phyloP scores from a whole-genome alignment of 202 grass and related monocot species.

The Schoenoplectus triqueter region DNA sequence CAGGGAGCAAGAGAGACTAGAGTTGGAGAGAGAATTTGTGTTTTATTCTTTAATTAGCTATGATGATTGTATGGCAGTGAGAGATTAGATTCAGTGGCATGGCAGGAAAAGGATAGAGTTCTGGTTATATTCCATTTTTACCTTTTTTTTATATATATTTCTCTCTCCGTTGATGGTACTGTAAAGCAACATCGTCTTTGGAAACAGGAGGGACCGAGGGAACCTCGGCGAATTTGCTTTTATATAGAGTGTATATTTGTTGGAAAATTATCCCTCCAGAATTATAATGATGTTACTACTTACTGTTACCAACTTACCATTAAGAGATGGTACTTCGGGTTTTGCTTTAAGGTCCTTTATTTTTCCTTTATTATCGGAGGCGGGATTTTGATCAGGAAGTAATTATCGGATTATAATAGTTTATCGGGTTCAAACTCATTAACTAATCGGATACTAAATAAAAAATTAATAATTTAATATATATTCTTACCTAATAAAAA shows the following conservation, averaged over 20 bases:
- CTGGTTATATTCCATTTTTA: slow-evolving; percentile 2
- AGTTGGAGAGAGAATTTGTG: background rate
- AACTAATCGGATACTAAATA: too few species aligned
- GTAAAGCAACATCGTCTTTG: background rate
- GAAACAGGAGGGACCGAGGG: slow-evolving; percentile 1
- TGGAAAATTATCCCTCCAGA: background rate
- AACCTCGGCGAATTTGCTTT: slow-evolving; percentile 29
- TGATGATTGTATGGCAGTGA: slow-evolving; percentile 27
- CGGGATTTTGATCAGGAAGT: too few species aligned
- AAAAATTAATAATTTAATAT: too few species aligned
- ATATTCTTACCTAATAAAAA: too few species aligned
- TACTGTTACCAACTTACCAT: background rate
- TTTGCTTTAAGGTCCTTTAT: background rate
- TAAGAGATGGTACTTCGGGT: background rate
- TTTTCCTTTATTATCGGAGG: background rate
- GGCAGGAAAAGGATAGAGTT: slow-evolving; percentile 27
- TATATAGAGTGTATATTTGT: background rate
- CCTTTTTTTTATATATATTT: slow-evolving; percentile 3
- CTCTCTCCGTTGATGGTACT: slow-evolving; percentile 12
- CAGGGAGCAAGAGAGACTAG: background rate
- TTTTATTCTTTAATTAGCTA: slow-evolving; percentile 38
- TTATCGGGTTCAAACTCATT: too few species aligned
- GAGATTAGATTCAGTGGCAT: background rate
- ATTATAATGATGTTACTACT: background rate
- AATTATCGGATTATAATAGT: too few species aligned